These are phyloP conservation scores for Cymodocea nodosa DNA, from an alignment of 116 monocot species.

Conservation along the genomic window DNA sequence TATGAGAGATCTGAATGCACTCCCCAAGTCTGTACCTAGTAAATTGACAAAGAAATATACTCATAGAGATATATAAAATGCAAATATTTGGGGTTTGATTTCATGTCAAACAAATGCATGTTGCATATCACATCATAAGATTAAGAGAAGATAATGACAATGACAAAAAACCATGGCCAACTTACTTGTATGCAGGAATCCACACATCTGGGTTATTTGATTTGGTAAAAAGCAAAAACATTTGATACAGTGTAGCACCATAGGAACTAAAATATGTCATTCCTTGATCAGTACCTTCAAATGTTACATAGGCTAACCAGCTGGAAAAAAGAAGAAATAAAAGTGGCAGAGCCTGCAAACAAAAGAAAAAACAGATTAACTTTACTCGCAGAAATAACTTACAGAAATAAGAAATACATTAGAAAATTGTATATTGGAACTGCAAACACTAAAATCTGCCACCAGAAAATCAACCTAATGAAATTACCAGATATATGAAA, in stretches of 20 bases:
- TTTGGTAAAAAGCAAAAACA: conserved; percentile 97
- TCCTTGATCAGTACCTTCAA: conserved; percentile 92
- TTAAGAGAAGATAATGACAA: neutral
- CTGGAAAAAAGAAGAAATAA: conserved; percentile 84
- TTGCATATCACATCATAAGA: no score
- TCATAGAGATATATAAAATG: no score
- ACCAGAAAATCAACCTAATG: no score
- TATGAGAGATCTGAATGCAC: neutral
- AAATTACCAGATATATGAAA: no score
- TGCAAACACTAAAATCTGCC: no score
- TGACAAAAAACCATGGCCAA: neutral
- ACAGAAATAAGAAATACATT: no score
- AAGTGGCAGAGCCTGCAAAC: conserved; percentile 64
- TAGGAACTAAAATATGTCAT: conserved; percentile 63
- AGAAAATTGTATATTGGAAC: no score
- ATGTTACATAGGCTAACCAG: conserved; percentile 95
- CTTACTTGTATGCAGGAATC: conserved; percentile 99
- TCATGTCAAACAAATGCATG: no score
- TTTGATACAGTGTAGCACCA: conserved; percentile 80
- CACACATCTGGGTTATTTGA: conserved; percentile 99
- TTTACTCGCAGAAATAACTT: no score
- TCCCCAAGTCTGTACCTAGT: no score
- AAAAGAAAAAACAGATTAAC: neutral
- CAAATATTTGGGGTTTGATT: no score
- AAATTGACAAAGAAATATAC: no score